These are phyloP conservation scores for Spinellus fusiger DNA, from an alignment of 192 early-diverging fungal genomes.

Conservation along the genomic window DNA sequence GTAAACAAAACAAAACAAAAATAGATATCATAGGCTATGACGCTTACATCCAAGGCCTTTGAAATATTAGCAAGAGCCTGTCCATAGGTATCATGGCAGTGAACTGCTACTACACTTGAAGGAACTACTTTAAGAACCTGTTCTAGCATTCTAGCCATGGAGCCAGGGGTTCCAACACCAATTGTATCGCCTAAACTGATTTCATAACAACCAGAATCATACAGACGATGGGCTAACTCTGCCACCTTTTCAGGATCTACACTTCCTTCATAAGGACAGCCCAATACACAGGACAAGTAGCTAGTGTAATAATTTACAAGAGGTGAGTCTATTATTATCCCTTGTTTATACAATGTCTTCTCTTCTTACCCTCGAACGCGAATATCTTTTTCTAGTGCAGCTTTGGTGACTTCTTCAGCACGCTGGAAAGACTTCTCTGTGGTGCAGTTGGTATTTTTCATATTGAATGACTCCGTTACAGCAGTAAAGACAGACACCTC, in stretches of 20 bases:
- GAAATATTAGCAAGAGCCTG: slow-evolving; percentile 92
- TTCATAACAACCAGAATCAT: slow-evolving; percentile 94
- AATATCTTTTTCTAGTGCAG: slow-evolving; percentile 57
- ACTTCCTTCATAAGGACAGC: slow-evolving; percentile 89
- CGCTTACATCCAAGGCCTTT: slow-evolving; percentile 58
- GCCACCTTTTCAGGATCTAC: slow-evolving; percentile 68
- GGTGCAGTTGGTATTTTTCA: slow-evolving; percentile 90
- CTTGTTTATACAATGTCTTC: background rate
- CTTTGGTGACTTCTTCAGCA: slow-evolving; percentile 59
- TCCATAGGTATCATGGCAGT: slow-evolving; percentile 98
- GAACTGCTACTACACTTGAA: slow-evolving; percentile 73
- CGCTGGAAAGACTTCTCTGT: slow-evolving; percentile 76
- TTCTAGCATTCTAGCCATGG: slow-evolving; percentile 64
- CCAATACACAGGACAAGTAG: slow-evolving; percentile 86
- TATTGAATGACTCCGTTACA: slow-evolving; percentile 80
- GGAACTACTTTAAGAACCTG: slow-evolving; percentile 66
- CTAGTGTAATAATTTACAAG: slow-evolving; percentile 28
- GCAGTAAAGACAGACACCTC: slow-evolving; percentile 93
- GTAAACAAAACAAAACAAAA: too few relatives aligned
- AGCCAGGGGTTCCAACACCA: slow-evolving; percentile 76
- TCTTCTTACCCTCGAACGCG: slow-evolving; percentile 62
- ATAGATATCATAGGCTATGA: too few relatives aligned
- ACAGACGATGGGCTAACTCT: slow-evolving; percentile 60
- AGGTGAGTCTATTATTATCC: background rate
- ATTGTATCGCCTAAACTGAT: slow-evolving; percentile 96